Evolutionary conservation across 2,329 filamentous ascomycete genomes (phyloP).

Genomic region (Helminthosporium solani): DNA sequence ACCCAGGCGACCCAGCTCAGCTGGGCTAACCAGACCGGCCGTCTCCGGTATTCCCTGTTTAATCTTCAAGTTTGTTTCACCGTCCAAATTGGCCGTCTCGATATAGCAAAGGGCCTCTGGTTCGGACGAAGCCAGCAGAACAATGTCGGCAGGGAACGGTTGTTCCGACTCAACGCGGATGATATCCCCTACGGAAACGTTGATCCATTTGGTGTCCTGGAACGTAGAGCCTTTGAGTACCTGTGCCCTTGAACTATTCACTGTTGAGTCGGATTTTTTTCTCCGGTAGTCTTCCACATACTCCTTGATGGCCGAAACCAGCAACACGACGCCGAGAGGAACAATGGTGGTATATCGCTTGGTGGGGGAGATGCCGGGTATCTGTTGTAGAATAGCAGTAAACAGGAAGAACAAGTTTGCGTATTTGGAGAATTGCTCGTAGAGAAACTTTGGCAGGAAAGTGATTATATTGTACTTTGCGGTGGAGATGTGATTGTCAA

Average conservation of each 20-base stretch:
- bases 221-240: constrained; percentile 83
- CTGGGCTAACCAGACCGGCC: constrained; percentile 78
- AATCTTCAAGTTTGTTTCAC: constrained; percentile 98
- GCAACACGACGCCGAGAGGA: constrained; percentile 82
- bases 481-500: constrained; percentile 96
- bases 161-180: constrained; percentile 91
- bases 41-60: constrained; percentile 97
- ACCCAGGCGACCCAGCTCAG: constrained; percentile 79
- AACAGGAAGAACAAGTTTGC: constrained; percentile 99
- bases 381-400: constrained; percentile 90
- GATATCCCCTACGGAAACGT: constrained; percentile 89
- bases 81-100: constrained; percentile 95
- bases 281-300: constrained; percentile 90
- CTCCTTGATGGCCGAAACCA: constrained; percentile 96
- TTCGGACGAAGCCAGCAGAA: constrained; percentile 90
- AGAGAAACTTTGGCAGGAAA: constrained; percentile 94
- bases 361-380: constrained; percentile 90
- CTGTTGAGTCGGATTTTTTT: constrained; percentile 77
- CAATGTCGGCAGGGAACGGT: constrained; percentile 90
- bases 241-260: constrained; percentile 84
- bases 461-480: constrained; percentile 95
- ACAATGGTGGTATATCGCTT: constrained; percentile 96
- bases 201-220: constrained; percentile 87
- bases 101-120: constrained; percentile 98
- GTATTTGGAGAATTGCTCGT: constrained; percentile 98